Evolutionary conservation across 2,329 filamentous ascomycete species (phyloP).

Genomic region (Ceratocystis destructans): DNA sequence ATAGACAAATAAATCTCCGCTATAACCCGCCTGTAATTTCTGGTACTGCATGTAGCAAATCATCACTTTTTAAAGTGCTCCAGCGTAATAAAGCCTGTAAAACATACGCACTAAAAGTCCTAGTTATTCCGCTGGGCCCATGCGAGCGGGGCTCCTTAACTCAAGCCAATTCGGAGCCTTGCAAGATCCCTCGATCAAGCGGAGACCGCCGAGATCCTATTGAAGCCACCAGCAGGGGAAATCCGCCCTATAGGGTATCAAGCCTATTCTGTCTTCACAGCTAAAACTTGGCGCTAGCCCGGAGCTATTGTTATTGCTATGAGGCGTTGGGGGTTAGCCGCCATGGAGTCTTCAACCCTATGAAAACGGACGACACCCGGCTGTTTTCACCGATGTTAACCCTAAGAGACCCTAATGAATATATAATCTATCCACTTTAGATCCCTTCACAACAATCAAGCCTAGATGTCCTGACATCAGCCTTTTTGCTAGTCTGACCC

Average conservation of each 20-base stretch:
- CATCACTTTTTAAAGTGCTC: too few species aligned
- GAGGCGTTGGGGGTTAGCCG: background rate
- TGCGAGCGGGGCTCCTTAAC: background rate
- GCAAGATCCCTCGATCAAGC: background rate
- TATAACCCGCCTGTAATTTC: background rate
- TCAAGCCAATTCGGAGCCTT: background rate
- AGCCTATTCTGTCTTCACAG: background rate
- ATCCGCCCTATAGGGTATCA: background rate
- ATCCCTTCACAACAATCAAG: background rate
- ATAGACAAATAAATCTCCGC: background rate
- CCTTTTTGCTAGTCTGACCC: background rate
- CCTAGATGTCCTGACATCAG: background rate
- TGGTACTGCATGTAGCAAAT: too few species aligned
- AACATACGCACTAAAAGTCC: background rate
- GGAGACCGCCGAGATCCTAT: slow-evolving; percentile 4
- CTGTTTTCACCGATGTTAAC: background rate
- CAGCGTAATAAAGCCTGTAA: background rate
- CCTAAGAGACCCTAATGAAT: background rate
- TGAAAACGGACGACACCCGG: background rate
- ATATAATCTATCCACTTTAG: background rate
- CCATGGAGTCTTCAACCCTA: background rate
- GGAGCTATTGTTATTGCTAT: background rate
- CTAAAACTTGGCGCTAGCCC: background rate
- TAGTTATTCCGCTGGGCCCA: background rate
- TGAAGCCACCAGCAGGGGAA: background rate